phyloP scores from a whole-genome alignment of 768 basidiomycete genomes.

The Mycena amicta region DNA sequence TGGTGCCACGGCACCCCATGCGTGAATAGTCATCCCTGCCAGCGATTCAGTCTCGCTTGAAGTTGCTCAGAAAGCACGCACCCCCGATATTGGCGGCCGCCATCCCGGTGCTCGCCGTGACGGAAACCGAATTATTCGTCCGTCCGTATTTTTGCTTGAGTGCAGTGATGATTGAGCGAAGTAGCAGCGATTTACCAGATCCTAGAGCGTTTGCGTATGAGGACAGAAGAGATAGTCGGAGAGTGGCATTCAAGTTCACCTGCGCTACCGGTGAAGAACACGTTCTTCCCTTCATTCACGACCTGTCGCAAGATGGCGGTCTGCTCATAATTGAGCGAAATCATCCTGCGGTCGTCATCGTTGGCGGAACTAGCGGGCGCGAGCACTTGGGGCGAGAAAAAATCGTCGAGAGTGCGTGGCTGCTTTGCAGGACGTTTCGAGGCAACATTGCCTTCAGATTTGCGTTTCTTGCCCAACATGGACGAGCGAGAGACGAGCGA shows the following conservation, averaged over 20 bases:
- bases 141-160: conserved; percentile 51
- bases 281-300: conserved; percentile 57
- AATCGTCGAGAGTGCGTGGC: conserved; percentile 17
- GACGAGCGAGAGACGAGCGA: background rate
- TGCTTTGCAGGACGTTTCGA: conserved; percentile 19
- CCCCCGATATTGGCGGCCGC: conserved; percentile 76
- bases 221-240: conserved; percentile 5
- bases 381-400: conserved; percentile 18
- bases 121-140: conserved; percentile 59
- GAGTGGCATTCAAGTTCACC: conserved; percentile 39
- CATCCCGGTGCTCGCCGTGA: conserved; percentile 77
- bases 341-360: conserved; percentile 17
- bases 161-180: conserved; percentile 70
- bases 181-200: conserved; percentile 81
- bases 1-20: conserved; percentile 74
- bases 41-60: too few species aligned
- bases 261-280: conserved; percentile 78
- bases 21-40: conserved; percentile 71
- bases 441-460: conserved; percentile 9
- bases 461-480: conserved; percentile 15
- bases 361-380: conserved; percentile 18
- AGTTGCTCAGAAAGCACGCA: conserved; percentile 16
- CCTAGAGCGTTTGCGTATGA: conserved; percentile 40
- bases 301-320: conserved; percentile 62
- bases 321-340: conserved; percentile 51